Base-by-base conservation (phyloP, 495 filamentous ascomycete genomes). In the Aspergillus avenaceus region DNA sequence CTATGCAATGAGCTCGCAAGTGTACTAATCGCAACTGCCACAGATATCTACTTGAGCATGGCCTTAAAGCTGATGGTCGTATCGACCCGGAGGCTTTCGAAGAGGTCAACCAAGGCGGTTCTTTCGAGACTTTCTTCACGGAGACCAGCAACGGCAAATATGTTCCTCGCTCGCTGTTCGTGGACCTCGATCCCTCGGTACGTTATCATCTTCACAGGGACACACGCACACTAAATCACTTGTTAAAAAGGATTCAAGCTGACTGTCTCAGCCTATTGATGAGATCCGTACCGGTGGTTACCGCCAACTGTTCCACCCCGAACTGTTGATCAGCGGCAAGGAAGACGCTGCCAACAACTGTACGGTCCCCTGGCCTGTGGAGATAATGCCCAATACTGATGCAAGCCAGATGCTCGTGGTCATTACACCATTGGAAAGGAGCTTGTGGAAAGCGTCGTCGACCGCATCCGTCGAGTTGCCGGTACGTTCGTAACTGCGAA, bases 351-450 rank as follows among this genome's bases (percentile, higher is more conserved):
- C 90, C 63, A 95, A 95, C 72, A 95, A 95, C 79, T 95, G 78
- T 81, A 66, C 42, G 52, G 13, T 24, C 19, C 18, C 9, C 23
- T 9, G 18, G 32, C 16, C 9, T 25, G 16, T 26, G 19, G 19
- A 9, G 23, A 12, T 14, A 29, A 29, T n/a, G 11, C 12, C 18
- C 7, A 47, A 32, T 7, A 28, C 60, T 76, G 61, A 78, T 51
- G 16, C n/a, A 18, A 41, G 19, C 7, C 52, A 85, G 82, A 95
- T 75, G 90, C 90, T 55, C 87, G 90, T 76, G 90, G 90, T 53
- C 90, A 95, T 70, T 95, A 95, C 69, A 95, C 90, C 41, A 84
- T 93, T 57, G 90, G 90, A 71, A 95, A 93, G 78, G 90, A 95
- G 74, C 79, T 93, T 65, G 84, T 89, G 43, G 89, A 92, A 60